Conservation (phyloP, 306 rosid species). For the Prunus salicina region DNA sequence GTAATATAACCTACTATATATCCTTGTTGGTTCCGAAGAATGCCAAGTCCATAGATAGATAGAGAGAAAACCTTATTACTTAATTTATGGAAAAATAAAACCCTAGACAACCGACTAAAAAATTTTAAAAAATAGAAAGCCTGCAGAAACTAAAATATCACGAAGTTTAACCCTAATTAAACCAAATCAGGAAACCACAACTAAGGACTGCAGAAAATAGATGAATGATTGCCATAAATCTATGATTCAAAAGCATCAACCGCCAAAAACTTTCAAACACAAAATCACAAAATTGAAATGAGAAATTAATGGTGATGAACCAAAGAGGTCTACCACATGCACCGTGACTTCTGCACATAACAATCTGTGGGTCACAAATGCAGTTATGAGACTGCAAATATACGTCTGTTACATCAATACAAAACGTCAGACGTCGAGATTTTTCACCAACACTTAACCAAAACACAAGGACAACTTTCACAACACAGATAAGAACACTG, state of each 20-base stretch:
- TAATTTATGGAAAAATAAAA: too few relatives aligned
- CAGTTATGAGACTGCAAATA: background rate
- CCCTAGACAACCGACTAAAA: too few relatives aligned
- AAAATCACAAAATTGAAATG: slow-evolving; percentile 9
- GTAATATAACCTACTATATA: background rate
- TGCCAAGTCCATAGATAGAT: too few relatives aligned
- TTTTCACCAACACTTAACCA: background rate
- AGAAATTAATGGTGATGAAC: slow-evolving; percentile 14
- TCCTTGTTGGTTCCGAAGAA: too few relatives aligned
- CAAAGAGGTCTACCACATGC: slow-evolving; percentile 20
- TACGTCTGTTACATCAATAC: background rate
- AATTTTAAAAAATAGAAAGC: too few relatives aligned
- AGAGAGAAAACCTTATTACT: too few relatives aligned
- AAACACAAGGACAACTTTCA: background rate
- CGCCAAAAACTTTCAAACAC: slow-evolving; percentile 21
- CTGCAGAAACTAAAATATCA: background rate
- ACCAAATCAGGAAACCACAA: background rate
- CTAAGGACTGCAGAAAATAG: background rate
- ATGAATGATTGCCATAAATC: slow-evolving; percentile 8
- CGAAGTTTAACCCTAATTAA: background rate
- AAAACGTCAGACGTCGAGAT: background rate
- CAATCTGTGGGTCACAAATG: slow-evolving; percentile 3
- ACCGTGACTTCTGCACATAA: background rate
- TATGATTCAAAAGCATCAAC: slow-evolving; percentile 21
- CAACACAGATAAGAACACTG: background rate